phyloP scores from a whole-genome alignment of 2,329 filamentous ascomycete species.

The Chrysoporthe austroafricana region DNA sequence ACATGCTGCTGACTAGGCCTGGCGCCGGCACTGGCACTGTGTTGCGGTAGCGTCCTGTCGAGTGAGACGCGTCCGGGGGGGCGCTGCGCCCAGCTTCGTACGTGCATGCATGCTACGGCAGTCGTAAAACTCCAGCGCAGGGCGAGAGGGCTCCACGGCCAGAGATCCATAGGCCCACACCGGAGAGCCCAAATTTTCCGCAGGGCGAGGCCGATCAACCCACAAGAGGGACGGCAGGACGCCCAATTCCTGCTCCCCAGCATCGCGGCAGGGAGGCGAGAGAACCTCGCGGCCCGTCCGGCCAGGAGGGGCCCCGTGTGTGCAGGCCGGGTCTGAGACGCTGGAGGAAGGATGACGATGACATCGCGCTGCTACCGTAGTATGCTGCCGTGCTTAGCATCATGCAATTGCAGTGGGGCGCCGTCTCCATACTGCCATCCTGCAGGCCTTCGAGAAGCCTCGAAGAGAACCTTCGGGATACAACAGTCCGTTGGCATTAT shows the following conservation, averaged over 20 bases:
- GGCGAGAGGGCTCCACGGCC: neutral
- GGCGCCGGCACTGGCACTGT: neutral
- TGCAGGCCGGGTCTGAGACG: neutral
- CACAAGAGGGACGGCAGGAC: neutral
- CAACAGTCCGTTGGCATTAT: neutral
- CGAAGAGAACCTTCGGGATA: neutral
- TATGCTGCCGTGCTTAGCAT: neutral
- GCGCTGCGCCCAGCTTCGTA: neutral
- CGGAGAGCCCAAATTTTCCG: neutral
- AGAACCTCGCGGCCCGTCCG: neutral
- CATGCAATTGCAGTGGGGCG: neutral
- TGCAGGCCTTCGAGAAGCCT: conserved; percentile 15
- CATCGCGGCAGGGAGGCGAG: neutral
- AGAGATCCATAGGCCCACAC: neutral
- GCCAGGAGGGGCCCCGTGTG: neutral
- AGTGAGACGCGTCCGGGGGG: neutral
- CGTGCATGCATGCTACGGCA: neutral
- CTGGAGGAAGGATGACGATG: neutral
- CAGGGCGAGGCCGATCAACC: neutral
- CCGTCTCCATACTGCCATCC: conserved; percentile 2
- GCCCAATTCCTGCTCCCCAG: neutral
- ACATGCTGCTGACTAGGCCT: neutral
- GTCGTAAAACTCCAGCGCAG: neutral
- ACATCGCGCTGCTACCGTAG: conserved; percentile 10
- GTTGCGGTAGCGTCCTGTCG: neutral